phyloP scores from a whole-genome alignment of 768 basidiomycete genomes.

The Tephrocybe sp. region DNA sequence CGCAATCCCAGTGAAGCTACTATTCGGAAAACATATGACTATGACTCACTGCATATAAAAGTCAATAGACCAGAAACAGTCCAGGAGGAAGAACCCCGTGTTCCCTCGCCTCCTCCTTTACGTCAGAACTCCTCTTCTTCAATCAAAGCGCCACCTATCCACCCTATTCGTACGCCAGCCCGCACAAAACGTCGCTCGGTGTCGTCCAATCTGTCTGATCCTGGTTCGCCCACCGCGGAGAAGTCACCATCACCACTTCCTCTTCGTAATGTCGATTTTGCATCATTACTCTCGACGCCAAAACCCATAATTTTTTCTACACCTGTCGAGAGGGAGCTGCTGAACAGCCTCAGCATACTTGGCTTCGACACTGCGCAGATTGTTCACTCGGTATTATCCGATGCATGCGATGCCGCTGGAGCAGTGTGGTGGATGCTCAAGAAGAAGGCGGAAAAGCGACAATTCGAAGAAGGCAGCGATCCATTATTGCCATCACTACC shows the following conservation, averaged over 20 bases:
- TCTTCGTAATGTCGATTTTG: constrained; percentile 57
- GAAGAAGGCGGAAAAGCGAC: constrained; percentile 69
- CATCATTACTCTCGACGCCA: constrained; percentile 59
- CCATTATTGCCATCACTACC: constrained; percentile 8
- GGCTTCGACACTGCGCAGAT: constrained; percentile 96
- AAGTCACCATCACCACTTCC: constrained; percentile 38
- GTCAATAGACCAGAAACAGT: constrained; percentile 45
- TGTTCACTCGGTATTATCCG: constrained; percentile 86
- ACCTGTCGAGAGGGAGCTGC: constrained; percentile 72
- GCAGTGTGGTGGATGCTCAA: constrained; percentile 97
- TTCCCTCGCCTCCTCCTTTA: constrained; percentile 24
- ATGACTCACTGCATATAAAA: constrained; percentile 36
- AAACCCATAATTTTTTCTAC: constrained; percentile 89
- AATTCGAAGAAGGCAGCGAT: constrained; percentile 30
- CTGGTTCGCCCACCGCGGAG: constrained; percentile 49
- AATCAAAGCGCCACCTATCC: constrained; percentile 51
- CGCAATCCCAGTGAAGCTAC: constrained; percentile 60
- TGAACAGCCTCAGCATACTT: constrained; percentile 70
- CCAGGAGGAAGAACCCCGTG: constrained; percentile 48
- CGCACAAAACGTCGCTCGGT: constrained; percentile 96
- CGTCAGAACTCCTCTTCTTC: constrained; percentile 28
- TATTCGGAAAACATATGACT: constrained; percentile 47
- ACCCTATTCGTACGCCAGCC: constrained; percentile 84
- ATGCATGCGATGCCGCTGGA: constrained; percentile 91
- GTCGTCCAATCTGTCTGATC: constrained; percentile 80